Base-by-base conservation (phyloP, 140 eudicot species). In the Cichorium intybus region DNA sequence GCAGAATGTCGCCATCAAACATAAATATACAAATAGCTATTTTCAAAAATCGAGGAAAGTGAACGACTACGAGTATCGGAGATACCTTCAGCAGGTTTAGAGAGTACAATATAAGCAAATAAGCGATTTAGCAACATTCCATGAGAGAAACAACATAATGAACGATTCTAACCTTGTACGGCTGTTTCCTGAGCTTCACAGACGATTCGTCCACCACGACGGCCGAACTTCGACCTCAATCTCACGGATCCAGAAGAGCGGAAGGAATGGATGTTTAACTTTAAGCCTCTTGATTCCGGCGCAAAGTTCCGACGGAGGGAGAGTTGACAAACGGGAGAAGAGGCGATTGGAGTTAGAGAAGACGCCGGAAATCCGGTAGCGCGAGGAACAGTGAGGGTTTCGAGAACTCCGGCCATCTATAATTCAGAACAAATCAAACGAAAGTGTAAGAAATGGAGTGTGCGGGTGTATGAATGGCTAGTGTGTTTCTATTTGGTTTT, bases 121-220 rank as follows among this genome's bases (percentile, higher is more conserved):
- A 43, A 43, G 49, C 29, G 55, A 67, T 53, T 56, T 17, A 56
- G 31, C 64, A 29, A 18, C 8, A 62, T 20, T 66, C 37, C 48
- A 37, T 12, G 37, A 33, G 9, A 50, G 10, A 14, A 12, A 26
- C 14, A 62, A 61, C 14, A 56, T 6, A 35, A 34, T 21, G 3
- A 51, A 37, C 27, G 66, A 53, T 43, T 48, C 62, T 21, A 70
- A 88, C 96, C 94, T 82, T 77, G 68, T 26, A 82, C 89, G 33
- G 94, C 82, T 5, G 94, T 83, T 20, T 80, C 85, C 67, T 75
- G 89, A 29, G 96, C 89, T 73, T 88, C 96, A 59, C 85, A 82
- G 11, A 82, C 84, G 73, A 88, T 80, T 35, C 85, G 77, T 41
- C 74, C 82, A 4, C 65, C 72, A 49, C 82, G 90, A 35, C 82